A percentile compares a stretch with the other conserved stretches of the same genome.
These are phyloP conservation scores for Kluyveromyces wickerhamii DNA, from an alignment of 805 yeast species.

Conservation along the genomic window DNA sequence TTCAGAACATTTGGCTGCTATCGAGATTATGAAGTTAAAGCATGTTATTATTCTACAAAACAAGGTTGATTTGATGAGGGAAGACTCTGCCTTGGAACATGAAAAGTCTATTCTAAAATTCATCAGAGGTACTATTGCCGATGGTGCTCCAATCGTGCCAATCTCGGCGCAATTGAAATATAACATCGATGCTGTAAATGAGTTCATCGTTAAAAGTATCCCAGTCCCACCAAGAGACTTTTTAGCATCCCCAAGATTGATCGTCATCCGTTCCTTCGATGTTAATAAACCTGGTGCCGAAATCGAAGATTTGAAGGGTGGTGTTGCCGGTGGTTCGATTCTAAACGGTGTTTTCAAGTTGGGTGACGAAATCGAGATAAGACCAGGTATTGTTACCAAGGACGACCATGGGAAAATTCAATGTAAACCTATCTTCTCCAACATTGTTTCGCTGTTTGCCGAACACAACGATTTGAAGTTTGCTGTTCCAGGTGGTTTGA, in stretches of 20 bases:
- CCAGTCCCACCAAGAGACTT: conserved; percentile 97
- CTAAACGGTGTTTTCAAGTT: conserved; percentile 93
- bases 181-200: conserved; percentile 97
- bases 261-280: conserved; percentile 96
- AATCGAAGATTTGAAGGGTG: conserved; percentile 94
- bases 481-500: conserved; percentile 99
- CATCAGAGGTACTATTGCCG: conserved; percentile 97
- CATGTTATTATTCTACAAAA: conserved; percentile 95
- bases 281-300: conserved; percentile 99
- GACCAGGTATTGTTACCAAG: conserved; percentile 98
- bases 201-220: conserved; percentile 83
- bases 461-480: conserved; percentile 96
- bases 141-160: conserved; percentile 98
- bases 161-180: conserved; percentile 98
- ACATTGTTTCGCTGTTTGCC: conserved; percentile 89
- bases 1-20: conserved; percentile 98
- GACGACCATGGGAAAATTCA: conserved; percentile 82
- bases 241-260: conserved; percentile 84
- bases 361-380: conserved; percentile 96
- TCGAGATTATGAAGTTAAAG: conserved; percentile 96
- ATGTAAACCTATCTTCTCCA: conserved; percentile 92
- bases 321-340: conserved; percentile 99
- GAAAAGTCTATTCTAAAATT: conserved; percentile 86
- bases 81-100: conserved; percentile 93
- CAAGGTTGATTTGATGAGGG: conserved; percentile 97